phyloP scores from a whole-genome alignment of 306 rosid genomes.

The Lathyrus sativus region DNA sequence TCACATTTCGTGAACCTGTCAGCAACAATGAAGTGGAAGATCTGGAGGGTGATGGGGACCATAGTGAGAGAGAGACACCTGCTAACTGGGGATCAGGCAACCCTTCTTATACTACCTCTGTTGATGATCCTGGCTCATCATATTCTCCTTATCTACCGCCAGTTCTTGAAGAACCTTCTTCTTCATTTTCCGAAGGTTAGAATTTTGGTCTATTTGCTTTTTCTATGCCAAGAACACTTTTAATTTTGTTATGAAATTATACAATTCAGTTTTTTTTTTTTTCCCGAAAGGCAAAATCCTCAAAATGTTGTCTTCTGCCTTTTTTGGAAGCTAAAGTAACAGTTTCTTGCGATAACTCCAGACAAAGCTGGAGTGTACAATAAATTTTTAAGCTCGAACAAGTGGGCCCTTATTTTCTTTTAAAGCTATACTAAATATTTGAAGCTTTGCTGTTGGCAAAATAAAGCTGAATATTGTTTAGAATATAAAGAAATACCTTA shows the following conservation, averaged over 20 bases:
- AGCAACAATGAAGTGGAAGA: slow-evolving; percentile 73
- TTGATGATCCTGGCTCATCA: slow-evolving; percentile 75
- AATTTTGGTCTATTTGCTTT: not conserved
- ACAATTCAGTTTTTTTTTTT: not conserved
- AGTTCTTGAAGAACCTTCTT: slow-evolving; percentile 91
- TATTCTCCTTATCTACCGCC: slow-evolving; percentile 74
- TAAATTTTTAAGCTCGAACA: not conserved
- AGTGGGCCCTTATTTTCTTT: not conserved
- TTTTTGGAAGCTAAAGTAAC: slow-evolving; percentile 13
- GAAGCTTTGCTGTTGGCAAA: slow-evolving; percentile 21
- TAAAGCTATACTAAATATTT: slow-evolving; percentile 25
- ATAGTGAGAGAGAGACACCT: slow-evolving; percentile 65
- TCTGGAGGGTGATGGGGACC: slow-evolving; percentile 63
- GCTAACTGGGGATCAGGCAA: slow-evolving; percentile 67
- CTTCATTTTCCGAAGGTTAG: slow-evolving; percentile 93
- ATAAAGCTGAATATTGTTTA: slow-evolving; percentile 31
- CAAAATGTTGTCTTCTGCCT: not conserved
- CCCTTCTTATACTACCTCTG: slow-evolving; percentile 61
- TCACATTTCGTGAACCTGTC: slow-evolving; percentile 78
- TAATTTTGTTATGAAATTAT: slow-evolving; percentile 5
- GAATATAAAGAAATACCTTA: not conserved
- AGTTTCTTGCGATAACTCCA: not conserved
- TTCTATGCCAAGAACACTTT: not conserved
- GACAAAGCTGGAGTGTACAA: not conserved
- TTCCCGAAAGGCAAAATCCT: not conserved